Conservation (phyloP, 352 stramenopile genomes). For the Phytophthora megakarya region DNA sequence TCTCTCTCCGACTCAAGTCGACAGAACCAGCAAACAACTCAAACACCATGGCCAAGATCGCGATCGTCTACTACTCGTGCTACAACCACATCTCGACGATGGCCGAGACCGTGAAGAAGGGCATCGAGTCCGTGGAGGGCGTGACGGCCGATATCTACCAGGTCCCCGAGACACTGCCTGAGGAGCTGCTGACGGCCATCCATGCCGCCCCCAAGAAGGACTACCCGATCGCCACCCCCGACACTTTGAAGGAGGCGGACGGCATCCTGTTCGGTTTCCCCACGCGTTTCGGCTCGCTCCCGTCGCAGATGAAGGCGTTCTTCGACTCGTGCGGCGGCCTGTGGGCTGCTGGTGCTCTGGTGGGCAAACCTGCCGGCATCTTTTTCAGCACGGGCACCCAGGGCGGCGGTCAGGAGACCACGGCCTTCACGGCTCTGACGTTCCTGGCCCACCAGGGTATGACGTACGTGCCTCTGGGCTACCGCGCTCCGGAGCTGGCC, state of each 20-base stretch:
- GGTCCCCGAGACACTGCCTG: slow-evolving; percentile 20
- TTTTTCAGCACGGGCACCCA: slow-evolving; percentile 38
- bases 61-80: slow-evolving; percentile 38
- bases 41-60: slow-evolving; percentile 34
- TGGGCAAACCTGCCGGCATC: slow-evolving; percentile 35
- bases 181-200: slow-evolving; percentile 19
- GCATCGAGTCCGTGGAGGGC: slow-evolving; percentile 26
- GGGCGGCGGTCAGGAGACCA: slow-evolving; percentile 34
- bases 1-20: slow-evolving; percentile 12
- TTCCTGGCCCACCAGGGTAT: slow-evolving; percentile 35
- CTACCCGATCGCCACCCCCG: slow-evolving; percentile 28
- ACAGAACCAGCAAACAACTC: not conserved
- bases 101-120: slow-evolving; percentile 24
- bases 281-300: slow-evolving; percentile 34
- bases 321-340: slow-evolving; percentile 35
- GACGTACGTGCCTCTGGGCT: slow-evolving; percentile 33
- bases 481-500: slow-evolving; percentile 25
- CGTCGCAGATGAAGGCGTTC: slow-evolving; percentile 33
- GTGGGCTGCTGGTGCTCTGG: slow-evolving; percentile 29
- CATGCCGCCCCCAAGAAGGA: slow-evolving; percentile 34
- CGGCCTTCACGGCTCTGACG: slow-evolving; percentile 32
- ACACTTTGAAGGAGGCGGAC: slow-evolving; percentile 32
- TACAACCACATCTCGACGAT: slow-evolving; percentile 31
- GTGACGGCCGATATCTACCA: slow-evolving; percentile 33
- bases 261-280: slow-evolving; percentile 38